Evolutionary conservation across 1,284 basidiomycete genomes (phyloP), one percentile per base, ranked within the genome.

Genomic region (Tilletiaria anomala): DNA sequence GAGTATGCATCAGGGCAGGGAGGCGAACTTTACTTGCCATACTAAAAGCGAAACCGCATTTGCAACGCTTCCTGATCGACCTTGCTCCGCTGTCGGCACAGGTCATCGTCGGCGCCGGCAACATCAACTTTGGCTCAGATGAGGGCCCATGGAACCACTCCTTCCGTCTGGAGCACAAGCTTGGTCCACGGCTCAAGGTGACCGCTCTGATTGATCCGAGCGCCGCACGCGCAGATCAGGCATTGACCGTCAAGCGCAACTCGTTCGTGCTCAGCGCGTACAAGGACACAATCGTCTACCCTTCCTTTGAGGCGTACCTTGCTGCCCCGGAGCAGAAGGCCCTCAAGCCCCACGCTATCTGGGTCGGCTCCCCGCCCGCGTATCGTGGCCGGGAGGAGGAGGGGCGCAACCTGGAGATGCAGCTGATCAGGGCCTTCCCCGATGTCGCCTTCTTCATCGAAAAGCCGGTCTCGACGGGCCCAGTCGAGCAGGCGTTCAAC

Each of bases 201-300:
- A 78, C 86, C 42, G 91, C 86, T 12, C 74, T 97, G 44, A 83
- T 97, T 60, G 91, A 97, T 69, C 91, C 93, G 21, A 80, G 79
- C 11, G 73, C 77, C 43, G 80, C 83, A 32, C 84, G 87, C 47
- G 86, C 88, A 15, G 74, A 78, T 12, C 70, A 76, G 11, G 84
- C 84, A 22, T 78, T 96, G 44, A 76, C 79, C 58, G 80, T 83
- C 71, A 97, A 97, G 76, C 80, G 87, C 65, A 80, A 83, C 60
- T 84, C 82, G 18, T 93, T 93, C 74, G 89, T 96, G 69, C 76
- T 82, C 51, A 82, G 82, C 24, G 89, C 91, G 14, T 97, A 97
- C 73, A 77, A 82, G 64, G 77, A 87, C 68, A 94, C 89, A 14
- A 77, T 82, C 50, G 77, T 91, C 46, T 94, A 78, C 76, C 80